Base-by-base conservation (phyloP, 352 stramenopile genomes). In the Albugo laibachii region DNA sequence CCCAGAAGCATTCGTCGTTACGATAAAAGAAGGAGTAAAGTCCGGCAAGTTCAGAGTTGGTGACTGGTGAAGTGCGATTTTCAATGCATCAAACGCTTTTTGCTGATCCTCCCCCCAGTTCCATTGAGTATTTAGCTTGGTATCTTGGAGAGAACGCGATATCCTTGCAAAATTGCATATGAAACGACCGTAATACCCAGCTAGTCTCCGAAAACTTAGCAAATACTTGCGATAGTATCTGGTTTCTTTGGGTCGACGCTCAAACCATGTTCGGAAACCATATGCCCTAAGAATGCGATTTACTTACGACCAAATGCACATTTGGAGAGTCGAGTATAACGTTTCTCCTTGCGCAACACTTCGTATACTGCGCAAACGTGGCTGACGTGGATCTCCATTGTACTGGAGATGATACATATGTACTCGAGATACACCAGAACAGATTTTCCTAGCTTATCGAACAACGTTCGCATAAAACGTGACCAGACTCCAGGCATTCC, bases 241-340 rank as follows among this genome's bases (percentile, higher is more conserved):
- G 3, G 49, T 38, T 64, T 63, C 11, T 44, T 31, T 4, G 19
- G 13, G 24, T 51, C 40, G 2, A 56, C 52, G 16, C 1, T n/a
- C 10, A 69, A 14, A 19, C 61, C 54, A 39, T 50, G 13, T 12
- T 11, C 38, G 1, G 52, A 57, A 31, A 65, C 45, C 0, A 50
- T 61, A 41, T 66, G 55, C n/a, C 57, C 58, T n/a, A 63, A 40
- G 35, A 69, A 65, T 18, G 47, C 42, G 13, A 66, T 44, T 36
- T 19, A 45, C 12, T 10, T 11, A 19, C 44, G 31, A 24, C 49
- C 58, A 45, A 69, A 62, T 0, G 27, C 16, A 18, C 18, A 45
- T 21, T 59, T 55, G 11, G 8, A n/a, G 10, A 31, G 24, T n/a
- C n/a, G n/a, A n/a, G n/a, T n/a, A n/a, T 11, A 35, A 50, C n/a